Evolutionary conservation across 805 yeast species (phyloP).

Genomic region (Candida multigemmis): DNA sequence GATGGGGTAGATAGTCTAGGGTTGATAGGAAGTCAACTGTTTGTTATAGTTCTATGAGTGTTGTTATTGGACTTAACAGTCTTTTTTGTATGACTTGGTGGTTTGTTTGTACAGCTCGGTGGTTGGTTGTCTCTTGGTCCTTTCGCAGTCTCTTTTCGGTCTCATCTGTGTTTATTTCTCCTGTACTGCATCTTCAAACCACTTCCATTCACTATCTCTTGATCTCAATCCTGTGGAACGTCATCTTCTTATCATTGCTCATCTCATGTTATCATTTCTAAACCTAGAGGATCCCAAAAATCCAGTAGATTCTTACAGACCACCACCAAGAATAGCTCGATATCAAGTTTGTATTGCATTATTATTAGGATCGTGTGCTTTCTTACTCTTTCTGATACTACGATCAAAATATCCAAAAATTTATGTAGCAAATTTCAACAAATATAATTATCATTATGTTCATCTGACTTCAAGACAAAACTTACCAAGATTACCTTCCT

Average conservation of each 20-base stretch:
- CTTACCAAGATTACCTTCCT: slow-evolving; percentile 51
- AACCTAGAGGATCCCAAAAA: no score
- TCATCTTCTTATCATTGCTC: no score
- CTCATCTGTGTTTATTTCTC: no score
- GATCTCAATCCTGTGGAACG: no score
- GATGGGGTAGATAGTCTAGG: no score
- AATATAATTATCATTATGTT: slow-evolving; percentile 31
- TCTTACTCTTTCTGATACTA: slow-evolving; percentile 59
- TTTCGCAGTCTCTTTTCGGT: no score
- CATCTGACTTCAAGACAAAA: slow-evolving; percentile 36
- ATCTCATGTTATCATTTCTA: no score
- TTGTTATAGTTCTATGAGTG: neutral
- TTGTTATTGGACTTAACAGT: neutral
- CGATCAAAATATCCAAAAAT: slow-evolving; percentile 71
- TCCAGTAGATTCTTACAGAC: no score
- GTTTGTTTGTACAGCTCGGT: neutral
- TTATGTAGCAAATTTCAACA: slow-evolving; percentile 69
- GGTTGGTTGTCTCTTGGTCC: neutral
- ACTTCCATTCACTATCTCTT: neutral
- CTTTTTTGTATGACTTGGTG: neutral
- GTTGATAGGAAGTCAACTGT: slow-evolving; percentile 6
- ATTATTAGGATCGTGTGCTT: slow-evolving; percentile 58
- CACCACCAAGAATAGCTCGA: slow-evolving; percentile 48
- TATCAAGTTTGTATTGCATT: slow-evolving; percentile 71
- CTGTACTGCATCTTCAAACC: neutral